These are phyloP conservation scores for Meripilus lineatus DNA, from an alignment of 1,284 basidiomycete genomes.

Conservation along the genomic window DNA sequence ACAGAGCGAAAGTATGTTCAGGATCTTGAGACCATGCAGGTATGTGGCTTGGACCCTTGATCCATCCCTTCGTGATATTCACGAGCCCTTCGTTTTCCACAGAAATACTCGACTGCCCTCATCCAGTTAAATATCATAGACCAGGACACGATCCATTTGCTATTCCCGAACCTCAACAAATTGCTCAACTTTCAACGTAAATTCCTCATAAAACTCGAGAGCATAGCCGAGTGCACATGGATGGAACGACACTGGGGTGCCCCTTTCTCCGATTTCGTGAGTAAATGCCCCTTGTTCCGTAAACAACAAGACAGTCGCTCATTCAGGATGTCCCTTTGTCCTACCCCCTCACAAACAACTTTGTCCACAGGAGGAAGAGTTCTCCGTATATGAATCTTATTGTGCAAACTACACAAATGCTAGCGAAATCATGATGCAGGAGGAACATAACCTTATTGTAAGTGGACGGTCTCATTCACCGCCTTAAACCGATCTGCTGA, in stretches of 20 bases:
- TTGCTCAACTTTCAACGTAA: slow-evolving; percentile 96
- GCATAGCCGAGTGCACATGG: slow-evolving; percentile 79
- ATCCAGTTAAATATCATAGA: slow-evolving; percentile 82
- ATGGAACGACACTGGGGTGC: slow-evolving; percentile 88
- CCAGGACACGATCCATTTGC: slow-evolving; percentile 90
- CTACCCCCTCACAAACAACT: slow-evolving; percentile 36
- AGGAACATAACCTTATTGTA: slow-evolving; percentile 81
- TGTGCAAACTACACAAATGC: slow-evolving; percentile 95
- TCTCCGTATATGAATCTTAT: slow-evolving; percentile 94
- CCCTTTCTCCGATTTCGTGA: slow-evolving; percentile 76
- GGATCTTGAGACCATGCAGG: slow-evolving; percentile 96
- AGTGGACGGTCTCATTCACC: slow-evolving; percentile 31
- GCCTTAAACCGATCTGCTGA: not conserved
- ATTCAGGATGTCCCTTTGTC: slow-evolving; percentile 17
- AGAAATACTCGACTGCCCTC: slow-evolving; percentile 83
- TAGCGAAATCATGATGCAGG: slow-evolving; percentile 79
- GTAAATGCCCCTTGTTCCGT: slow-evolving; percentile 32
- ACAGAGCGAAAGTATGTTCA: slow-evolving; percentile 98
- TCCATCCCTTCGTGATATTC: not conserved
- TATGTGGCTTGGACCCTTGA: slow-evolving; percentile 30
- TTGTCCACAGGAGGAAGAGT: slow-evolving; percentile 78
- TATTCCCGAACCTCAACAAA: slow-evolving; percentile 95
- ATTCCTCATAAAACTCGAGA: slow-evolving; percentile 93
- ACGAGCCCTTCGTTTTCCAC: slow-evolving; percentile 7
- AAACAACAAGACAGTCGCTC: slow-evolving; percentile 21